Base-by-base conservation (phyloP, 768 basidiomycete genomes). In the Boletus reticuloceps region DNA sequence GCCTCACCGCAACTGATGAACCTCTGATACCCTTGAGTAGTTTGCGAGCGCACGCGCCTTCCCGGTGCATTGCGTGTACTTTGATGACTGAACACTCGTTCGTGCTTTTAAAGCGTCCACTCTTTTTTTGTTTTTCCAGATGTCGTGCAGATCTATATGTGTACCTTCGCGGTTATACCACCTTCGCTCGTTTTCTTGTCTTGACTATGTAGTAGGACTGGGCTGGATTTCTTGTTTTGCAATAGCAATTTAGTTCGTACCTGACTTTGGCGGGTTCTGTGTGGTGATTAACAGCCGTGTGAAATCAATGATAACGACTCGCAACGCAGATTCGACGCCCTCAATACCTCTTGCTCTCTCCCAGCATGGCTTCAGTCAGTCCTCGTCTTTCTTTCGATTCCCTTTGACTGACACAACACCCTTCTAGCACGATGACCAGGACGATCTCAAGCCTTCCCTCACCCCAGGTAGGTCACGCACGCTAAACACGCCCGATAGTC, bases 381-480 rank as follows among this genome's bases (percentile, higher is more conserved):
- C 49, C 42, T 20, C 51, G 27, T 25, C 32, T n/a, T 19, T 14
- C 22, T 38, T 6, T 7, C 27, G 38, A 36, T 6, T 36, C 14
- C 19, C 39, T 32, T 51, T n/a, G 41, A 43, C 43, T 51, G 20
- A 59, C 58, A 17, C 44, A 48, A 19, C 10, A 39, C 12, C 39
- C 51, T 42, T 39, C 62, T 51, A 80, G 77, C 62, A 79, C 60
- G 83, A 89, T 13, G 88, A 91, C 56, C 80, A 82, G 53, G 86
- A 86, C 37, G 89, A 92, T 64, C 78, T 93, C 56, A 75, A 75
- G 48, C 86, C 89, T 52, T 73, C 82, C 63, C 41, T 65, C 67
- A 91, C 91, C 51, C 87, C 87, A 73, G 90, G 89, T 84, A 42
- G 43, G 63, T 51, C 39, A 55, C 47, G 56, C 61, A 44, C 54